A percentile compares a stretch with the other conserved stretches of the same genome.
phyloP scores from a whole-genome alignment of 139 green algal species.

The Ulvella scutata region DNA sequence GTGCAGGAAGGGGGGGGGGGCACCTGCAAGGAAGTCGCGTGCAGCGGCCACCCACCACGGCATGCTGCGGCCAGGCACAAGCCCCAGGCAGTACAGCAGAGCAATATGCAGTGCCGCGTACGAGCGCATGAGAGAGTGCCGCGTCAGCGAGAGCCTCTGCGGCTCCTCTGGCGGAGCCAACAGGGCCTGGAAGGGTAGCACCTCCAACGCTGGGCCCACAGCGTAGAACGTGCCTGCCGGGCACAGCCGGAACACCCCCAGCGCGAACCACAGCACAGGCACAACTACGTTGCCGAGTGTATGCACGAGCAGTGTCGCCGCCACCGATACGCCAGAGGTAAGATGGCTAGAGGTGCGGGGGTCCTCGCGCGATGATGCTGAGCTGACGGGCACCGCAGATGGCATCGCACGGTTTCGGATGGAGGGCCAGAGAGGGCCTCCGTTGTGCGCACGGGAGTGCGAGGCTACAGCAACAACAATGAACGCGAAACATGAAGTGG shows the following conservation, averaged over 20 bases:
- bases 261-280: not conserved
- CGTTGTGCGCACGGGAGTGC: not conserved
- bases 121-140: not conserved
- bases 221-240: not conserved
- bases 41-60: too few species aligned
- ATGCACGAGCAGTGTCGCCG: not conserved
- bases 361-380: too few species aligned
- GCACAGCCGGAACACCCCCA: not conserved
- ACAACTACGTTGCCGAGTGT: not conserved
- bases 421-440: not conserved
- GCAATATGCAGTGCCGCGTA: not conserved
- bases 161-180: not conserved
- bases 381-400: too few species aligned
- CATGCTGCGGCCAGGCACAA: too few species aligned
- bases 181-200: not conserved
- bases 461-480: not conserved
- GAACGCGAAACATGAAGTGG: not conserved
- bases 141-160: not conserved
- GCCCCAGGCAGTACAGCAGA: not conserved
- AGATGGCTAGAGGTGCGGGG: not conserved
- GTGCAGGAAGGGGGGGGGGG: too few species aligned
- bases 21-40: too few species aligned
- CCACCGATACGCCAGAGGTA: too few species aligned
- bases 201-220: not conserved
- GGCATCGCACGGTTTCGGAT: not conserved